These are phyloP conservation scores for Lasiodiplodia sp. DNA, from an alignment of 2,329 filamentous ascomycete genomes.

Conservation along the genomic window DNA sequence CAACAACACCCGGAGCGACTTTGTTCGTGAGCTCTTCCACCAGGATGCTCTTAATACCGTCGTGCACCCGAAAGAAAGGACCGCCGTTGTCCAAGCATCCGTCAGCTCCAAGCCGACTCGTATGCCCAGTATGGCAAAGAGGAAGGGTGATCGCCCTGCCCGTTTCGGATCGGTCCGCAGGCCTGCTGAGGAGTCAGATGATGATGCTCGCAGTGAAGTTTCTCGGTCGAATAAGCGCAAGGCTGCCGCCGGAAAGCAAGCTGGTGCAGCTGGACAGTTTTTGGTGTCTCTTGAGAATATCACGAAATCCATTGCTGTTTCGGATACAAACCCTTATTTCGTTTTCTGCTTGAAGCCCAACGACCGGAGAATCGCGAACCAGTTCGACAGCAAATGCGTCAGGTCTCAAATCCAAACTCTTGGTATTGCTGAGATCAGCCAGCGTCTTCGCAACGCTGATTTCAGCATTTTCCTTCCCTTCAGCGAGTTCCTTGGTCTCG, in stretches of 20 bases:
- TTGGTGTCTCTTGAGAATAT: conserved; percentile 88
- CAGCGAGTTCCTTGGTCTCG: conserved; percentile 89
- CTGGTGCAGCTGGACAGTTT: conserved; percentile 93
- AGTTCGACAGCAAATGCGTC: conserved; percentile 99
- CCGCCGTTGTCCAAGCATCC: conserved; percentile 92
- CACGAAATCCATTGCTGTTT: conserved; percentile 81
- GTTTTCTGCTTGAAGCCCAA: conserved; percentile 98
- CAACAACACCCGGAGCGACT: conserved; percentile 84
- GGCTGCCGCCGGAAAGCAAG: conserved; percentile 61
- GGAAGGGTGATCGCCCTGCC: conserved; percentile 68
- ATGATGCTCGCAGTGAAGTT: conserved; percentile 56
- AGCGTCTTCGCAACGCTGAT: conserved; percentile 88
- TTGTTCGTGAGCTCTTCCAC: conserved; percentile 90
- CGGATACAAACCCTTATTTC: conserved; percentile 91
- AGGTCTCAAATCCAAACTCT: conserved; percentile 93
- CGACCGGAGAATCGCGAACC: conserved; percentile 94
- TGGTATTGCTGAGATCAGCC: conserved; percentile 96
- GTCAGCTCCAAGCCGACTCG: conserved; percentile 95
- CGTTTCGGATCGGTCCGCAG: conserved; percentile 52
- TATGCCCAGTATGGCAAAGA: conserved; percentile 89
- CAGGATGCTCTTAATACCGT: conserved; percentile 93
- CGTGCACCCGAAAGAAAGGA: conserved; percentile 89
- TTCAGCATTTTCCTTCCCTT: conserved; percentile 97
- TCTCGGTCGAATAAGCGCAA: conserved; percentile 50
- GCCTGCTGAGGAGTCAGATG: conserved; percentile 51